These are phyloP conservation scores for Asterionellopsis glacialis DNA, from an alignment of 108 stramenopile genomes.

Conservation along the genomic window DNA sequence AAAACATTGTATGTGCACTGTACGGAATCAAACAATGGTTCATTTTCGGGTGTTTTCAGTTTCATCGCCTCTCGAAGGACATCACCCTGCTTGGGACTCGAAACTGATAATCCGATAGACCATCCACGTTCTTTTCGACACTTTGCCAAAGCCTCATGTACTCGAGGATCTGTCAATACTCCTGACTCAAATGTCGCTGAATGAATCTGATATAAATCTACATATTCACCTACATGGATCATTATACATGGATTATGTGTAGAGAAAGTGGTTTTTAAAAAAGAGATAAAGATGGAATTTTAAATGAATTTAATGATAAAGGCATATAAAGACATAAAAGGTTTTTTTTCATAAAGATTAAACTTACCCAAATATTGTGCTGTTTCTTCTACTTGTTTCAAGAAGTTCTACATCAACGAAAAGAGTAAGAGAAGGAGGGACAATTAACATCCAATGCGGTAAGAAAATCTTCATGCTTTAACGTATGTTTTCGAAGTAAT, in stretches of 20 bases:
- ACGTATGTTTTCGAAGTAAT: too few species aligned
- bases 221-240: conserved; percentile 67
- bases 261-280: too few species aligned
- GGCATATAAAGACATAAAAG: too few species aligned
- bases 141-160: conserved; percentile 49
- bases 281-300: too few species aligned
- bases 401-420: conserved; percentile 30
- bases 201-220: conserved; percentile 74
- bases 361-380: conserved; percentile 21
- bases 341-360: too few species aligned
- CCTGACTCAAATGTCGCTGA: conserved; percentile 81
- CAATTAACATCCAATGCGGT: not conserved
- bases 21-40: conserved; percentile 68
- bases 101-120: conserved; percentile 69
- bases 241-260: too few species aligned
- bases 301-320: too few species aligned
- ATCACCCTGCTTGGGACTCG: conserved; percentile 55
- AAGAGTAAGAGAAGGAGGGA: too few species aligned
- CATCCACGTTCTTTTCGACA: conserved; percentile 56
- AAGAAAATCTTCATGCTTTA: not conserved
- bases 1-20: conserved; percentile 79
- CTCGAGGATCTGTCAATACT: conserved; percentile 40
- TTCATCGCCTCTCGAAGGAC: conserved; percentile 51
- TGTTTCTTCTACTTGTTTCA: conserved; percentile 60
- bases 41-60: conserved; percentile 20